These are phyloP conservation scores for Trametes coccinea DNA, from an alignment of 768 basidiomycete genomes.

Conservation along the genomic window DNA sequence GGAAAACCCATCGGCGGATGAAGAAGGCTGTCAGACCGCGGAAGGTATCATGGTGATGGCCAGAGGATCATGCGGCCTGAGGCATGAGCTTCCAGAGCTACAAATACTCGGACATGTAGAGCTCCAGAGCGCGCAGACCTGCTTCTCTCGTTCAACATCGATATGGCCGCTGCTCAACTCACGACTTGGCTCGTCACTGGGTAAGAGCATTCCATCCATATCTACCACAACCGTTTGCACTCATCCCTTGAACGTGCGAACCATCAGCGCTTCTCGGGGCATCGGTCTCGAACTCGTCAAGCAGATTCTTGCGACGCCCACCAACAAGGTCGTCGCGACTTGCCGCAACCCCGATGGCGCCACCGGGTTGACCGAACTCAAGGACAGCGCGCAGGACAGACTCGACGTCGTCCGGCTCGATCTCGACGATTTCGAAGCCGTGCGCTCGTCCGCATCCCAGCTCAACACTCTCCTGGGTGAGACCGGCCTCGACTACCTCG, in stretches of 20 bases:
- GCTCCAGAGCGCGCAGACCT: no score
- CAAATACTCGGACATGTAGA: no score
- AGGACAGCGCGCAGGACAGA: slow-evolving; percentile 26
- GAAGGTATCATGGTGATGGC: no score
- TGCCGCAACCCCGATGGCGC: slow-evolving; percentile 32
- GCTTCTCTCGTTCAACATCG: no score
- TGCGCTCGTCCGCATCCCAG: slow-evolving; percentile 26
- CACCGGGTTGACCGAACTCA: slow-evolving; percentile 23
- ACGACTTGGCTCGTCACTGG: neutral
- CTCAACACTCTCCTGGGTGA: slow-evolving; percentile 30
- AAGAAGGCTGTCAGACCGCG: no score
- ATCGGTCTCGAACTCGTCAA: slow-evolving; percentile 33
- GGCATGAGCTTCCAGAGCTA: no score
- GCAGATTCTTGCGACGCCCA: slow-evolving; percentile 24
- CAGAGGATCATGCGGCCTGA: no score
- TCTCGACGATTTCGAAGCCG: slow-evolving; percentile 27
- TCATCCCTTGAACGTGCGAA: neutral
- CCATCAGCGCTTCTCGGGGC: slow-evolving; percentile 17
- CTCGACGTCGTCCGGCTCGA: slow-evolving; percentile 39
- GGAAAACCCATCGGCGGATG: no score
- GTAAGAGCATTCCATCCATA: neutral
- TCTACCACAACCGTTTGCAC: neutral
- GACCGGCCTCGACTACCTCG: slow-evolving; percentile 38
- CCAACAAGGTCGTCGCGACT: slow-evolving; percentile 33
- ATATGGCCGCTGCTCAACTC: neutral